Conservation (phyloP, 2,329 filamentous ascomycete species). For the Thelonectria blattea region DNA sequence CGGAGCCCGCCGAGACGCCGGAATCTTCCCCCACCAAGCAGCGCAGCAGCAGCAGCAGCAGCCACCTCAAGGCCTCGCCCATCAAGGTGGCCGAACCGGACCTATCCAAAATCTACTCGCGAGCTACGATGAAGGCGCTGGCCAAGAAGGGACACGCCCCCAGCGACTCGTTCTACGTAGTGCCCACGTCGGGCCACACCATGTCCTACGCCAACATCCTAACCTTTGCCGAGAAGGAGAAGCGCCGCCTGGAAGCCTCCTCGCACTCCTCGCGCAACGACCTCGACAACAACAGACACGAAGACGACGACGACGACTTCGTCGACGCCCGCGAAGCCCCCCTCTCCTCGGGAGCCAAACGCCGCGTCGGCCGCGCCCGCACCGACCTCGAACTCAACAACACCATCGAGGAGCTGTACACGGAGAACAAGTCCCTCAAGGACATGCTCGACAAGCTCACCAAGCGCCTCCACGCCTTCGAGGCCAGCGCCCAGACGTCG, state of each 20-base stretch:
- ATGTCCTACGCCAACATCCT: slow-evolving; percentile 93
- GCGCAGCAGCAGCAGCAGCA: slow-evolving; percentile 30
- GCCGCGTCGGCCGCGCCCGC: slow-evolving; percentile 48
- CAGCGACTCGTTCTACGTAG: slow-evolving; percentile 89
- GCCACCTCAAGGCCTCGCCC: slow-evolving; percentile 43
- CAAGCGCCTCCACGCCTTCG: slow-evolving; percentile 89
- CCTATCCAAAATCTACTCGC: slow-evolving; percentile 82
- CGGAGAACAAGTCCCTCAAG: slow-evolving; percentile 88
- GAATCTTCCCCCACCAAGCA: slow-evolving; percentile 48
- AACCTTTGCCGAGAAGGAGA: slow-evolving; percentile 71
- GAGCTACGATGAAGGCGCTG: slow-evolving; percentile 81
- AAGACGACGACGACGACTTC: slow-evolving; percentile 83
- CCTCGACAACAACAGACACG: slow-evolving; percentile 51
- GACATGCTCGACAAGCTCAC: slow-evolving; percentile 85
- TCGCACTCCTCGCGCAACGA: slow-evolving; percentile 56
- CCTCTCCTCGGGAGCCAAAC: slow-evolving; percentile 50
- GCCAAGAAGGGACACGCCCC: slow-evolving; percentile 69
- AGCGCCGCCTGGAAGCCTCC: slow-evolving; percentile 62
- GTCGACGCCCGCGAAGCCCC: slow-evolving; percentile 81
- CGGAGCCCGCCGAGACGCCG: slow-evolving; percentile 44
- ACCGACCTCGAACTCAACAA: slow-evolving; percentile 61
- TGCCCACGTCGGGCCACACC: slow-evolving; percentile 88
- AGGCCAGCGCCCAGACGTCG: slow-evolving; percentile 87
- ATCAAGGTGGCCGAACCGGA: slow-evolving; percentile 61
- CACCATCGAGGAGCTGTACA: slow-evolving; percentile 83